Base-by-base conservation (phyloP, 2,329 filamentous ascomycete genomes). In the Stagonosporopsis chrysanthemi region DNA sequence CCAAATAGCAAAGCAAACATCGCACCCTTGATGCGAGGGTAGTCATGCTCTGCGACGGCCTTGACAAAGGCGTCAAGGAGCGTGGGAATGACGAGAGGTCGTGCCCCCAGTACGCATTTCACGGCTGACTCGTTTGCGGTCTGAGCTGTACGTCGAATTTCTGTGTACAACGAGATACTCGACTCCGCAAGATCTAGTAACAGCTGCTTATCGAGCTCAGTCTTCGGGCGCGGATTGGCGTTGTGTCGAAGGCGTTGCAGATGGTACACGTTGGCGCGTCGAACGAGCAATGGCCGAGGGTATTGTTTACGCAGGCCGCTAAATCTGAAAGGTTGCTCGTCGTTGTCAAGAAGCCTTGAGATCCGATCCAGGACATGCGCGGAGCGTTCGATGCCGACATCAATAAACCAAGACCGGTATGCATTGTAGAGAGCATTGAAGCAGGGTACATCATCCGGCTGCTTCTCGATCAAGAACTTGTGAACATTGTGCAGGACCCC, bases 371-470 rank as follows among this genome's bases (percentile, higher is more conserved):
- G 82, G 2, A 96, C 91, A 74, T 97, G 95, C 0, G 95, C 94
- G 17, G 94, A 97, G 58, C 94, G 86, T 78, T 99, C 95, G 58
- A 97, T 96, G 17, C 96, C 95, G 38, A 99, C 93, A 70, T 99
- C 95, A 1, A 96, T 92, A 69, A 99, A 98, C 92, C 93, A 99
- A 8, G 91, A 95, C 40, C 92, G 85, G 75, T 97, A 99, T 1
- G 94, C 91, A 22, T 90, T 90, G 77, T 97, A 99, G 2, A 99
- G 79, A 0, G 93, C 88, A 23, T 92, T 97, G 78, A 99, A 99
- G 77, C 92, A 97, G 15, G 90, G 88, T 0, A 99, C 95, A 73
- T 99, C 95, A 71, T 99, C 95, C 73, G 98, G 91, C 72, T 97
- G 93, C 59, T 94, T 88, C 60, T 87, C 80, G 17, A 86, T 88